phyloP scores from a whole-genome alignment of 2,329 filamentous ascomycete genomes.

The Apiospora marii region DNA sequence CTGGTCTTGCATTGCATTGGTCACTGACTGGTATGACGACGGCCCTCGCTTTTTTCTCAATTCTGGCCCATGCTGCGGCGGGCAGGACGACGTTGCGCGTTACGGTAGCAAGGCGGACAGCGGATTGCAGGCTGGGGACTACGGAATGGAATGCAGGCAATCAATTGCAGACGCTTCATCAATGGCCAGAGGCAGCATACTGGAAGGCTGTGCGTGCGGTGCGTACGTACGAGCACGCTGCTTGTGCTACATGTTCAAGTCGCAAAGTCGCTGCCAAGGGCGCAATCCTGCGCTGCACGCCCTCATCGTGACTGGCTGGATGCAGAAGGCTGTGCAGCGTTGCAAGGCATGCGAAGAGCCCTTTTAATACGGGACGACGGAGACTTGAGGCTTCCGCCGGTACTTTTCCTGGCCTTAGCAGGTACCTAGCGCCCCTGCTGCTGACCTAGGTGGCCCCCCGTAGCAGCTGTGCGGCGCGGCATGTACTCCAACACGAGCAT shows the following conservation, averaged over 20 bases:
- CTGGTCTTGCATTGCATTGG: conserved; percentile 10
- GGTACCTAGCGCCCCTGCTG: not conserved
- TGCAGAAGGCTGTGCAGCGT: conserved; percentile 14
- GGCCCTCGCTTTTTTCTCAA: not conserved
- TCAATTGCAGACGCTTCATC: not conserved
- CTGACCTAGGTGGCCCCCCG: not conserved
- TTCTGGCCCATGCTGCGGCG: not conserved
- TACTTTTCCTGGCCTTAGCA: not conserved
- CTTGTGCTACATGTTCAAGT: not conserved
- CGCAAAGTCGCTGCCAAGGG: not conserved
- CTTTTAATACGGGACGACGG: conserved; percentile 17
- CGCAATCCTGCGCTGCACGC: conserved; percentile 2
- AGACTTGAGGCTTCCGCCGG: conserved; percentile 4
- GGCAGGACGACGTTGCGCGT: not conserved
- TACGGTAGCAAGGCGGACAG: not conserved
- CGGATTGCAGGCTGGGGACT: not conserved
- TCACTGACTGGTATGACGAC: conserved; percentile 2
- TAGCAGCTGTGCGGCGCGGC: not conserved
- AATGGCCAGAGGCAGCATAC: not conserved
- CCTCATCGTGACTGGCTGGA: conserved; percentile 11
- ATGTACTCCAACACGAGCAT: conserved; percentile 6
- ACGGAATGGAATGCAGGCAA: not conserved
- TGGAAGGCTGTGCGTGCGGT: conserved; percentile 10
- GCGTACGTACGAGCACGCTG: not conserved
- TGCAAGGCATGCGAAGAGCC: not conserved